These are phyloP conservation scores for Lizonia empirigonia DNA, from an alignment of 2,329 filamentous ascomycete species.

Conservation along the genomic window DNA sequence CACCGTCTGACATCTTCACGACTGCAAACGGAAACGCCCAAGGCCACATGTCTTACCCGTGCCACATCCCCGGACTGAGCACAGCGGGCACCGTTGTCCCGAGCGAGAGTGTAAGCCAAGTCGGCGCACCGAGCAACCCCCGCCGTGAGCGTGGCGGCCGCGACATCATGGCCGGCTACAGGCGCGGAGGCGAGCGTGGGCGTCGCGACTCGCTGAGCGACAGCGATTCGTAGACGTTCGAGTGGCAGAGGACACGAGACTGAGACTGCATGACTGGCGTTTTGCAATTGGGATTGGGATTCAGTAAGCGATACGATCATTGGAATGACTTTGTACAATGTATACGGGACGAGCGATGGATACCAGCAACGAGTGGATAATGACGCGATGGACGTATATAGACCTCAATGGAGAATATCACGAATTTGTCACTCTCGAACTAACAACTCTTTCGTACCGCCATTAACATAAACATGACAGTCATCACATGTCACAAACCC, in stretches of 20 bases:
- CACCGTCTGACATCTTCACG: conserved; percentile 44
- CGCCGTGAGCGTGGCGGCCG: conserved; percentile 30
- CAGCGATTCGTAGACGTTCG: conserved; percentile 49
- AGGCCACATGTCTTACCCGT: conserved; percentile 62
- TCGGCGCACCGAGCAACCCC: conserved; percentile 38
- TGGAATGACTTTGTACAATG: not conserved
- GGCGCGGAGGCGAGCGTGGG: conserved; percentile 50
- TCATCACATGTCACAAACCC: too few relatives aligned
- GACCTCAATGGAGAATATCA: conserved; percentile 6
- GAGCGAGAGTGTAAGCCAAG: conserved; percentile 49
- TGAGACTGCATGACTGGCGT: conserved; percentile 12
- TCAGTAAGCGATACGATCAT: conserved; percentile 4
- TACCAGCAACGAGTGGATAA: conserved; percentile 7
- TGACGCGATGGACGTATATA: conserved; percentile 6
- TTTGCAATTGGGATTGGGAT: conserved; percentile 5
- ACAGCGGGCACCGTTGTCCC: conserved; percentile 42
- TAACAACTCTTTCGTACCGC: not conserved
- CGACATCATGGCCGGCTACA: conserved; percentile 52
- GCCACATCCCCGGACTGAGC: conserved; percentile 61
- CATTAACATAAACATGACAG: too few relatives aligned
- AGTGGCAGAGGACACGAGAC: not conserved
- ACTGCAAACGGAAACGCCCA: conserved; percentile 49
- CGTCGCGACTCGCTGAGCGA: conserved; percentile 61
- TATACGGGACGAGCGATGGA: conserved; percentile 3
- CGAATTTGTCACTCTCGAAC: not conserved